Evolutionary conservation across 306 rosid genomes (phyloP), one percentile per base, ranked within the genome.

Genomic region (Cicer bijugum): DNA sequence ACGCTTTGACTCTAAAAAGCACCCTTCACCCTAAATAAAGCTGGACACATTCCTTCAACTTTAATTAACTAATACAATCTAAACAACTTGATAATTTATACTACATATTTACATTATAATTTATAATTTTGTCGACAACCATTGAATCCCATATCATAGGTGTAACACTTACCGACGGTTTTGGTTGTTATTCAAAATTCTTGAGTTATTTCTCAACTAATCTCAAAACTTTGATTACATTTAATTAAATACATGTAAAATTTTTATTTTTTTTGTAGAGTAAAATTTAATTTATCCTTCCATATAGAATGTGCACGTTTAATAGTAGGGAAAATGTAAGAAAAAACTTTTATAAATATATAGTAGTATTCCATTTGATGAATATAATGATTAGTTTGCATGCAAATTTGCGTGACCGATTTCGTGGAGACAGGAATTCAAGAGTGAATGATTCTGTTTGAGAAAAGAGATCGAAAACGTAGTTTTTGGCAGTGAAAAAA

Each of bases 341-440:
- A 71, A 64, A 66, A 57, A 66, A 56, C 44, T 59, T 40, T 23
- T 2, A 23, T 14, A 58, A 23, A 61, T 52, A 78, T 53, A 20
- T 23, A 52, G 17, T 28, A 28, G 35, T 28, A 78, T 65, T 82
- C 57, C 12, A 28, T 77, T 78, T 75, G 82, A 78, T 71, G 38
- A 43, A 7, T 16, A 14, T 52, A 72, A 79, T 81, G 19, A 77
- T 80, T 35, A 66, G 43, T 78, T 86, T 86, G 86, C 94, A 86
- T 86, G 91, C 83, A 83, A 85, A 77, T 84, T 84, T 86, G 93
- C 91, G 78, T 88, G 91, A 83, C 74, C 78, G 51, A 80, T 74
- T 85, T 88, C 81, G 71, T 82, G 86, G 87, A 79, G 97, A 88
- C 97, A 91, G 89, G 84, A 87, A 84, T 82, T 91, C 97, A 63